phyloP scores from a whole-genome alignment of 2,329 filamentous ascomycete species.

The Cucurbitaria berberidis region DNA sequence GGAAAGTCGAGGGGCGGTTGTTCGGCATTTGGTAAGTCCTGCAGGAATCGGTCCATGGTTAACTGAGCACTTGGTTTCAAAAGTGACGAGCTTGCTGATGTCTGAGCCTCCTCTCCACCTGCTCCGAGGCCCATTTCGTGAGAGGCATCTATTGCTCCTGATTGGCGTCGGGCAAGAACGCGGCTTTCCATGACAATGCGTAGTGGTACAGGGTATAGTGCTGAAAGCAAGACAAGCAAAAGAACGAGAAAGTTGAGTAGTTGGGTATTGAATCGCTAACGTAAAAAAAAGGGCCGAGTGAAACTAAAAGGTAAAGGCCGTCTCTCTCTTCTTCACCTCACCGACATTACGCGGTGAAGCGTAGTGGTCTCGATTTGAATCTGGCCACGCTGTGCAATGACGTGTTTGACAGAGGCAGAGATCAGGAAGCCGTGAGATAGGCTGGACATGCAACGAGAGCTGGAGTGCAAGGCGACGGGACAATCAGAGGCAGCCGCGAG shows the following conservation, averaged over 20 bases:
- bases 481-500: conserved; percentile 35
- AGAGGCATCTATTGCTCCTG: conserved; percentile 23
- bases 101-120: conserved; percentile 16
- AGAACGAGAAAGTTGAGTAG: conserved; percentile 12
- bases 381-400: conserved; percentile 32
- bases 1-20: conserved; percentile 46
- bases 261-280: conserved; percentile 12
- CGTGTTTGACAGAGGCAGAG: conserved; percentile 29
- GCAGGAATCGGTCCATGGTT: conserved; percentile 52
- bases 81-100: conserved; percentile 36
- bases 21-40: conserved; percentile 52
- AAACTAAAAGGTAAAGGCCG: conserved; percentile 12
- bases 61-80: conserved; percentile 49
- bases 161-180: conserved; percentile 25
- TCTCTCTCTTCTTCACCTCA: conserved; percentile 29
- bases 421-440: conserved; percentile 23
- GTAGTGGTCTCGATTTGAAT: conserved; percentile 27
- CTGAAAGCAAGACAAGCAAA: conserved; percentile 19
- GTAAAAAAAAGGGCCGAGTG: conserved; percentile 9
- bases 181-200: conserved; percentile 39
- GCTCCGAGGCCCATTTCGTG: conserved; percentile 19
- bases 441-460: conserved; percentile 12
- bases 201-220: conserved; percentile 43
- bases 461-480: conserved; percentile 20
- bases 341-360: conserved; percentile 38